A percentile compares a stretch with the other conserved stretches of the same genome.
phyloP scores from a whole-genome alignment of 116 monocot species.

The Iris pallida region DNA sequence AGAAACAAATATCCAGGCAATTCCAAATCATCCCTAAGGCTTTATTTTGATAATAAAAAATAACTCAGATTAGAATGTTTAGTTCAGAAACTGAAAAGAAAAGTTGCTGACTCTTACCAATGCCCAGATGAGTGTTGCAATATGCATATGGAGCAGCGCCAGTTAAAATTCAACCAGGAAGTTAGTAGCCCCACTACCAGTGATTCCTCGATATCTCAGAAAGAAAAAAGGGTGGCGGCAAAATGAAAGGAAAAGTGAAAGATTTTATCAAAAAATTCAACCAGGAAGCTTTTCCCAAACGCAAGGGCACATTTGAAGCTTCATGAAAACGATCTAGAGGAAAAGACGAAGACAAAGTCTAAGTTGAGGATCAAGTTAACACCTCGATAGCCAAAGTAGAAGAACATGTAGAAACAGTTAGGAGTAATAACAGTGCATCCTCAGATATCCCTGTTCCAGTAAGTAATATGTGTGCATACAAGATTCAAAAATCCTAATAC shows the following conservation, averaged over 20 bases:
- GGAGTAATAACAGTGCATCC: slow-evolving; percentile 11
- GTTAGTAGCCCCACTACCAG: background rate
- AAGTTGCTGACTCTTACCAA: no score
- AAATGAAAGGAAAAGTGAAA: slow-evolving; percentile 66
- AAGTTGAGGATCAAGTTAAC: slow-evolving; percentile 23
- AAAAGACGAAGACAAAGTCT: slow-evolving; percentile 31
- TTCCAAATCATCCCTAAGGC: no score
- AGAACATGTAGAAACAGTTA: slow-evolving; percentile 18
- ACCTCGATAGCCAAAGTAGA: slow-evolving; percentile 11
- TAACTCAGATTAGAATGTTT: no score
- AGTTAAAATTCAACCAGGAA: no score
- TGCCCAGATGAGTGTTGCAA: no score
- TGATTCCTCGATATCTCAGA: slow-evolving; percentile 15
- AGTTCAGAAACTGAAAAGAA: no score
- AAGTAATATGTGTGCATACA: background rate
- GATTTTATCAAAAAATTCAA: slow-evolving; percentile 82
- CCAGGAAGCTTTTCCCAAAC: slow-evolving; percentile 44
- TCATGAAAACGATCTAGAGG: slow-evolving; percentile 25
- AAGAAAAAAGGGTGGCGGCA: slow-evolving; percentile 37
- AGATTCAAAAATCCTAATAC: no score
- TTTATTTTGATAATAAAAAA: no score
- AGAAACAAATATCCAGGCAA: no score
- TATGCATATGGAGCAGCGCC: no score
- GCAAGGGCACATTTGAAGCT: slow-evolving; percentile 25
- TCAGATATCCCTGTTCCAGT: slow-evolving; percentile 18